These are phyloP conservation scores for Plasmodium relictum DNA, from an alignment of 169 alveolate species.

Conservation along the genomic window DNA sequence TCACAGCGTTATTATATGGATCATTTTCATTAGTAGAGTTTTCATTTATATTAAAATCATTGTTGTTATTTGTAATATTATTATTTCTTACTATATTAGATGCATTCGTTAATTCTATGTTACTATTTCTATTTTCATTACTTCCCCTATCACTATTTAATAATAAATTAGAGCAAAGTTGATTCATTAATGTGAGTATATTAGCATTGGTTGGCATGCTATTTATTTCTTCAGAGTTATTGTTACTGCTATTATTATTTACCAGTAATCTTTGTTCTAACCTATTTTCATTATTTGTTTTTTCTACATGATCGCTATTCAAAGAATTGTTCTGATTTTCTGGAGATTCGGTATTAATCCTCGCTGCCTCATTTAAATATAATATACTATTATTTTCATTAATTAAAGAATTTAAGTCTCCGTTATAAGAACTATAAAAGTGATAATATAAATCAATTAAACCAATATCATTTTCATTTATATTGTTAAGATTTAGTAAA, in stretches of 20 bases:
- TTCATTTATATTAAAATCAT: conserved; percentile 16
- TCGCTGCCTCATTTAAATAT: conserved; percentile 56
- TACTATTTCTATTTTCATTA: conserved; percentile 5
- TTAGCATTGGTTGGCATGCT: conserved; percentile 6
- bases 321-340: conserved; percentile 14
- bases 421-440: conserved; percentile 48
- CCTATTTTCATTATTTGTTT: not conserved
- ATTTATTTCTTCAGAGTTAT: not conserved
- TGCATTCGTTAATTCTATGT: not conserved
- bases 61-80: conserved; percentile 2
- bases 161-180: conserved; percentile 35
- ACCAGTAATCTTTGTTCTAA: not conserved
- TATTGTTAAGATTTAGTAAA: not conserved
- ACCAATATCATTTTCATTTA: conserved; percentile 42
- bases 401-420: conserved; percentile 43
- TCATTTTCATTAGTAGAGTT: conserved; percentile 14
- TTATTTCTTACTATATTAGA: conserved; percentile 42
- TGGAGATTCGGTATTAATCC: conserved; percentile 15
- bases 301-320: not conserved
- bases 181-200: conserved; percentile 62
- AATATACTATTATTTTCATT: conserved; percentile 65
- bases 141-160: conserved; percentile 28
- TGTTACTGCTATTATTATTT: not conserved
- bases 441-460: conserved; percentile 72
- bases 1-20: not conserved